Base-by-base conservation (phyloP, 768 basidiomycete species). In the Rhizopogon roseolus region DNA sequence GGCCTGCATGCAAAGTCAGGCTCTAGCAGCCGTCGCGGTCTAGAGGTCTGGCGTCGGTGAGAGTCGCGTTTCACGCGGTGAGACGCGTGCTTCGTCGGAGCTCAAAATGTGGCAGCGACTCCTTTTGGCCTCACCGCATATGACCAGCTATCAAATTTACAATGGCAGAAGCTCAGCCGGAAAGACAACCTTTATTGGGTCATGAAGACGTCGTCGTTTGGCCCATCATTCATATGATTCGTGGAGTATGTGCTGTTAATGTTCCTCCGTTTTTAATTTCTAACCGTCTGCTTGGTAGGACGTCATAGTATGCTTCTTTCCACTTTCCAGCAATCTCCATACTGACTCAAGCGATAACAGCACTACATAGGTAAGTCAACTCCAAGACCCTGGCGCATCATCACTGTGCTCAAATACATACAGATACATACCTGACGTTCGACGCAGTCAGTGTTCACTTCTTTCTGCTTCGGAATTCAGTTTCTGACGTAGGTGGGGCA, bases 351-450 rank as follows among this genome's bases (percentile, higher is more conserved):
- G n/a, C 41, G 19, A 43, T 51, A 22, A 54, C 42, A 90, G 87
- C 81, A 81, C 60, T 90, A 80, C 61, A 88, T 90, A 44, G 87
- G 87, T 86, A 57, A 42, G 73, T 52, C 22, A 4, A 27, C 37
- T 58, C 59, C 27, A 11, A 36, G n/a, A 4, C 38, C 28, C 29
- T 36, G 22, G 29, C 34, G 34, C 39, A 25, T 43, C 32, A 25
- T 48, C 49, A 42, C 57, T 38, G 32, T 54, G 45, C 37, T 45
- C 41, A 54, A 7, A n/a, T 50, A 29, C 42, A 7, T 48, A 44
- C 59, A 90, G 93, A 97, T 67, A 90, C 93, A 0, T 91, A 95
- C 7, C 76, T 97, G 56, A 80, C 81, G 0, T 85, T 86, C 57
- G 91, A 93, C 60, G 86, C 88, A 19, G 89, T 91, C 54, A 60